Evolutionary conservation across 2,329 filamentous ascomycete genomes (phyloP), one percentile per base, ranked within the genome.

Genomic region (Pseudogymnoascus sp.): DNA sequence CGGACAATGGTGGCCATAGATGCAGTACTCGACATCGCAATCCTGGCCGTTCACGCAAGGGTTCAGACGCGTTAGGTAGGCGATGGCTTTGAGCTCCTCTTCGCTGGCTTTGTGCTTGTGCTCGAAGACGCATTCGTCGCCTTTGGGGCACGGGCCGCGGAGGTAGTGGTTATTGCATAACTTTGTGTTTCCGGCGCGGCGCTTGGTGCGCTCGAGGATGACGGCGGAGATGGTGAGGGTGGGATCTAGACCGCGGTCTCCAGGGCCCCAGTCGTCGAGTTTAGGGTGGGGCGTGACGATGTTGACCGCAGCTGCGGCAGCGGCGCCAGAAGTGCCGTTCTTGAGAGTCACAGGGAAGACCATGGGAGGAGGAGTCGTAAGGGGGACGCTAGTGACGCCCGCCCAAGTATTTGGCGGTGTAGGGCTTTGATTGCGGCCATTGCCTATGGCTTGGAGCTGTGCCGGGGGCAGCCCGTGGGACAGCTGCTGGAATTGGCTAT

Each of bases 101-200:
- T 76, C 73, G 4, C 76, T 79, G 2, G 80, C 78, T 66, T 76
- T 79, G 68, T 84, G 81, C 53, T 79, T 75, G 71, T 87, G 84
- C 64, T 82, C 80, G 68, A 85, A 87, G 60, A 74, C 75, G 72
- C 84, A 87, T 4, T 76, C 74, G n/a, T 78, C 75, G 10, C 79
- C 76, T 67, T 84, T 85, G 59, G 76, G 70, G 67, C 84, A 87
- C 0, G 80, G 80, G 0, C 82, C 83, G 16, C 82, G 77, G 31
- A 87, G 77, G 68, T 83, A 86, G 68, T 84, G 82, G 59, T 84
- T 84, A 70, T 86, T 86, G 76, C 84, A 87, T 6, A 85, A 74
- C 72, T 86, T 86, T 65, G 80, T 78, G 67, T 73, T 75, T 33
- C 80, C 80, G 63, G 79, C 80, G 64, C 83, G 77, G 69, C 79